phyloP scores from a whole-genome alignment of 371 early-diverging fungal genomes.

The Mortierella sp. region DNA sequence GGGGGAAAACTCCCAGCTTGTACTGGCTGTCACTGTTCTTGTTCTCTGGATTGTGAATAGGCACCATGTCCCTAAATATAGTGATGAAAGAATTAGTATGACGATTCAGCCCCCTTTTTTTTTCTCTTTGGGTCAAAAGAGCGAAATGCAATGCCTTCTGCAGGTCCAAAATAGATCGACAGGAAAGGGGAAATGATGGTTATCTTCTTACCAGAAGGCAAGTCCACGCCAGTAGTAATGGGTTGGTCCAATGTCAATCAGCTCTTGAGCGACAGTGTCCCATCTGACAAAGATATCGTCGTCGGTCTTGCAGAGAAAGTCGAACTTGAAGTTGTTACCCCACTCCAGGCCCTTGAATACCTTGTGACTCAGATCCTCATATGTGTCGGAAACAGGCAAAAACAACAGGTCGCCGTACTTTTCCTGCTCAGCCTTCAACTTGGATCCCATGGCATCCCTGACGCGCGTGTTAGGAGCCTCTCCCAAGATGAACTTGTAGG shows the following conservation, averaged over 20 bases:
- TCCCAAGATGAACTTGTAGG: conserved; percentile 71
- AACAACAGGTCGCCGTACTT: conserved; percentile 66
- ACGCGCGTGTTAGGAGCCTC: conserved; percentile 63
- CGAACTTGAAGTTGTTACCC: conserved; percentile 62
- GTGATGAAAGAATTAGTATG: background rate
- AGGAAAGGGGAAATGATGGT: background rate
- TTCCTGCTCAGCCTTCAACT: conserved; percentile 63
- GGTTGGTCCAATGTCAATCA: conserved; percentile 58
- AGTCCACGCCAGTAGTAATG: conserved; percentile 71
- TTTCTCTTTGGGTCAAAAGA: background rate
- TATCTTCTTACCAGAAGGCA: conserved; percentile 63
- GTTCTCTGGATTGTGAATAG: conserved; percentile 58
- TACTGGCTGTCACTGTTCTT: conserved; percentile 65
- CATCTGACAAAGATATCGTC: conserved; percentile 76
- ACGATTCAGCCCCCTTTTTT: background rate
- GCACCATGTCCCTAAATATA: conserved; percentile 55
- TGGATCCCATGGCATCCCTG: conserved; percentile 60
- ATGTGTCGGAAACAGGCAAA: conserved; percentile 68
- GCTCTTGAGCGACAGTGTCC: conserved; percentile 63
- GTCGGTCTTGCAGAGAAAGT: conserved; percentile 72
- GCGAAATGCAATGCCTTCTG: background rate
- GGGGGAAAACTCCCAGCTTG: conserved; percentile 68
- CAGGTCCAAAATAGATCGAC: background rate
- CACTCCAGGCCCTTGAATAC: conserved; percentile 68
- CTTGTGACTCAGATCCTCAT: conserved; percentile 66